phyloP scores from a whole-genome alignment of 371 early-diverging fungal species.

The Circinella umbellata region DNA sequence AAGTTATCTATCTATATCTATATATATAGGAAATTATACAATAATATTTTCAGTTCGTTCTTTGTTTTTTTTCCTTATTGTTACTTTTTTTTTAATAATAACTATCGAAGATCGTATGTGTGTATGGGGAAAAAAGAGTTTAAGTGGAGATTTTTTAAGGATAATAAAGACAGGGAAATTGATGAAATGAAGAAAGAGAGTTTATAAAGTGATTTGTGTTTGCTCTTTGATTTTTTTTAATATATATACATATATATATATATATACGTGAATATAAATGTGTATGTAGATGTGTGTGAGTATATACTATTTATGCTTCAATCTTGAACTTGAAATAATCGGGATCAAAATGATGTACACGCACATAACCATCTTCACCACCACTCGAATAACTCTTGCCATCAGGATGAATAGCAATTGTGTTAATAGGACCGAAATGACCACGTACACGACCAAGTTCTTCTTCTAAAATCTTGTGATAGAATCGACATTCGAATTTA shows the following conservation, averaged over 20 bases:
- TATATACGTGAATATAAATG: not conserved
- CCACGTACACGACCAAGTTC: constrained; percentile 98
- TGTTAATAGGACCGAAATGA: constrained; percentile 99
- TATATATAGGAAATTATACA: constrained; percentile 6
- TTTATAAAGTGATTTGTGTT: too few species aligned
- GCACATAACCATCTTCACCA: constrained; percentile 98
- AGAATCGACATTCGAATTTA: constrained; percentile 99
- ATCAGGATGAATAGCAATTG: constrained; percentile 96
- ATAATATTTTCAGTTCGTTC: not conserved
- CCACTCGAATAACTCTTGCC: constrained; percentile 96
- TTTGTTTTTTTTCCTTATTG: not conserved
- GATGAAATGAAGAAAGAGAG: too few species aligned
- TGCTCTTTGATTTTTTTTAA: too few species aligned
- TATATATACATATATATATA: not conserved
- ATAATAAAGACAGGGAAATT: too few species aligned
- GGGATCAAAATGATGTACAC: constrained; percentile 95
- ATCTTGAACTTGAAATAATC: constrained; percentile 95
- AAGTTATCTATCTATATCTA: not conserved
- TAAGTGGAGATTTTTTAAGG: not conserved
- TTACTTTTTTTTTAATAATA: not conserved
- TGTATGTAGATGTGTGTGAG: not conserved
- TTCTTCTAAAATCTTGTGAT: constrained; percentile 96
- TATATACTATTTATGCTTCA: constrained; percentile 38
- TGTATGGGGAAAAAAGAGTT: not conserved
- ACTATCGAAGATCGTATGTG: too few species aligned